phyloP scores from a whole-genome alignment of 768 basidiomycete species.

The Boletus tylopilopsis region DNA sequence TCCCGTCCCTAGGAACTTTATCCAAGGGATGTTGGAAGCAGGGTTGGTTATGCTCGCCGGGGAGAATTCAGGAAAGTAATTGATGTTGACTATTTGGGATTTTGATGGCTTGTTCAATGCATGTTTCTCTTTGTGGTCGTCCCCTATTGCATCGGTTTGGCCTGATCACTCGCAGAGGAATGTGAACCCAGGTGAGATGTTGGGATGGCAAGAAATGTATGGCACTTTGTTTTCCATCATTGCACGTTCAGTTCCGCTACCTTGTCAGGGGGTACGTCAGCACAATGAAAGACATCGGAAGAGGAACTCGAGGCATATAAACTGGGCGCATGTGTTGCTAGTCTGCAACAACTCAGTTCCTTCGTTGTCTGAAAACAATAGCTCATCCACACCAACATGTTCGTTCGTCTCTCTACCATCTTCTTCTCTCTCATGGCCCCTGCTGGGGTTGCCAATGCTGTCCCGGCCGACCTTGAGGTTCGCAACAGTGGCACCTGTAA shows the following conservation, averaged over 20 bases:
- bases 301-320: neutral
- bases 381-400: neutral
- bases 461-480: neutral
- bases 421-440: slow-evolving; percentile 6
- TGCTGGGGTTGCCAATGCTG: neutral
- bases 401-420: slow-evolving; percentile 1
- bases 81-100: neutral
- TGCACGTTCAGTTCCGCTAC: neutral
- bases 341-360: neutral
- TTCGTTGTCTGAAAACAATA: neutral
- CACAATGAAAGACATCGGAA: neutral
- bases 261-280: neutral
- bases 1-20: neutral
- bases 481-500: slow-evolving; percentile 28
- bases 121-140: neutral
- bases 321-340: no score
- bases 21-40: neutral
- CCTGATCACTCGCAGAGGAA: neutral
- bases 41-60: neutral
- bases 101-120: neutral
- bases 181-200: no score
- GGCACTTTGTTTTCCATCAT: neutral
- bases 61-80: neutral
- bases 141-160: neutral
- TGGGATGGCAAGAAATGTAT: no score